Conservation (phyloP, 768 basidiomycete genomes). For the Boletus speciosus region DNA sequence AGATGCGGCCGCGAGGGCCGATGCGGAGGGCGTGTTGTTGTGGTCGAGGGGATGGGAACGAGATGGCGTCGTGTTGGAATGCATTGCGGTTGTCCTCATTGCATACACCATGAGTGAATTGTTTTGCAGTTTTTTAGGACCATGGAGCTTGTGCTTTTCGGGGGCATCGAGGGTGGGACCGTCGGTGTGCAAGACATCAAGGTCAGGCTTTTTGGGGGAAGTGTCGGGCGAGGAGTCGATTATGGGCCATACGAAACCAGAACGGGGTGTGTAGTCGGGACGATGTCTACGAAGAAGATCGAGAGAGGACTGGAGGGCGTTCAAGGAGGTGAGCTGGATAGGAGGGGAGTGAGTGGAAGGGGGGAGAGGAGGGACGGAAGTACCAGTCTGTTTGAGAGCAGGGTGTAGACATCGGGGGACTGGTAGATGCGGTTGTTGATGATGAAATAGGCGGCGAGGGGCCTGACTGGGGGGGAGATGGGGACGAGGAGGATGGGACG, state of each 20-base stretch:
- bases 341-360: background rate
- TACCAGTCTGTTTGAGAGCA: conserved; percentile 82
- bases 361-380: conserved; percentile 15
- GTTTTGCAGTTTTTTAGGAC: conserved; percentile 61
- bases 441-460: conserved; percentile 82
- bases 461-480: conserved; percentile 48
- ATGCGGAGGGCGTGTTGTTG: conserved; percentile 25
- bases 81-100: conserved; percentile 74
- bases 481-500: background rate
- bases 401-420: conserved; percentile 78
- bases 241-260: conserved; percentile 85
- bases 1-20: conserved; percentile 24
- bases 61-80: conserved; percentile 54
- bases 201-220: conserved; percentile 37
- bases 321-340: conserved; percentile 61
- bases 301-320: conserved; percentile 72
- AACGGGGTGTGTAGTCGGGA: conserved; percentile 80
- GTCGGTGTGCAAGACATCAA: conserved; percentile 27
- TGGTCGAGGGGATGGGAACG: conserved; percentile 31
- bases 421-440: conserved; percentile 88
- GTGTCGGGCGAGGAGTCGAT: conserved; percentile 48
- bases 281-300: conserved; percentile 68
- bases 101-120: conserved; percentile 68
- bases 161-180: conserved; percentile 16
- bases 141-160: conserved; percentile 26